These are phyloP conservation scores for Sporothrix euskadiensis DNA, from an alignment of 2,329 filamentous ascomycete species.

Conservation along the genomic window DNA sequence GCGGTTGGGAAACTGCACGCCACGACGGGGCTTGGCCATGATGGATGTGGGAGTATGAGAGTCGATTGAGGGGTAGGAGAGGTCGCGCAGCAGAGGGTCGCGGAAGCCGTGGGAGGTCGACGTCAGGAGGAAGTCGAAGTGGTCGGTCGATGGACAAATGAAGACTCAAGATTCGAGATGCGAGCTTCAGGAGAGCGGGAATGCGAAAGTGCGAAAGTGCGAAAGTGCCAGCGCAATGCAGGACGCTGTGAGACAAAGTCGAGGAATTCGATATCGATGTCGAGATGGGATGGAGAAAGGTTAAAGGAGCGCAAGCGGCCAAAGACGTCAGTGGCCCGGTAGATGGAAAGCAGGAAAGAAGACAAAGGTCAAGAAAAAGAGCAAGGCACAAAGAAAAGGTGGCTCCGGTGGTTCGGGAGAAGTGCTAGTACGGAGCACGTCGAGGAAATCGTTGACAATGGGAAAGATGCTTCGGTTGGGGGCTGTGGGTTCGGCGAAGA, in stretches of 20 bases:
- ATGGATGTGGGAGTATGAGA: constrained; percentile 25
- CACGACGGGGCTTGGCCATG: constrained; percentile 47
- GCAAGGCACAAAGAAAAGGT: neutral
- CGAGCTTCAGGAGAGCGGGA: neutral
- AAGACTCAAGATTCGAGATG: neutral
- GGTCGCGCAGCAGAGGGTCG: neutral
- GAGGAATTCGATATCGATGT: neutral
- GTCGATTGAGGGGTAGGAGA: neutral
- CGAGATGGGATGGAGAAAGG: neutral
- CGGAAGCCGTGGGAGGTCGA: neutral
- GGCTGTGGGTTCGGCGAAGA: constrained; percentile 15
- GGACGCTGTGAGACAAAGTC: neutral
- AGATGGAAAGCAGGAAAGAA: neutral
- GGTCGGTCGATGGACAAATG: too few relatives aligned
- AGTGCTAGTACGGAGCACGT: neutral
- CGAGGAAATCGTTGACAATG: constrained; percentile 19
- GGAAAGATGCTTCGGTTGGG: constrained; percentile 11
- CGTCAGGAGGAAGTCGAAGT: neutral
- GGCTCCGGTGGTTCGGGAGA: constrained; percentile 18
- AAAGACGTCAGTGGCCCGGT: constrained; percentile 6
- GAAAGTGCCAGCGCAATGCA: neutral
- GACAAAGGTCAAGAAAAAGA: neutral
- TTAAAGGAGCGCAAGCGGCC: neutral
- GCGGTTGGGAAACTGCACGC: constrained; percentile 57
- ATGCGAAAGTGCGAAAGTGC: neutral